Evolutionary conservation across 495 filamentous ascomycete species (phyloP).

Genomic region (Neurospora sp.): DNA sequence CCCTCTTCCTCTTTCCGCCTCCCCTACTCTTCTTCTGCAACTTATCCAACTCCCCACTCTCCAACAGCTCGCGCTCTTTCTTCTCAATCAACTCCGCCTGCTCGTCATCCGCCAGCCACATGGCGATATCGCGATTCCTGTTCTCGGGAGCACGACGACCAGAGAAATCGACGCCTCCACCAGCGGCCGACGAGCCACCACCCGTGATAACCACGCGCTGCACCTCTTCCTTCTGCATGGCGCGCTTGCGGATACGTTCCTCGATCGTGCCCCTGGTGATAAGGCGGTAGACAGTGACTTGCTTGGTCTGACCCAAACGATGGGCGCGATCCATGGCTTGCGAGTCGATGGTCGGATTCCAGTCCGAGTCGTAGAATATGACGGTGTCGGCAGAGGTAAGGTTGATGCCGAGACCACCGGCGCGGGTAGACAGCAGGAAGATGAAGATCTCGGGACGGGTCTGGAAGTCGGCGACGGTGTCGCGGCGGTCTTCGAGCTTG

Average conservation of each 20-base stretch:
- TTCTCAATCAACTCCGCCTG: constrained; percentile 84
- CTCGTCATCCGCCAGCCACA: constrained; percentile 95
- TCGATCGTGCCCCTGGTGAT: constrained; percentile 97
- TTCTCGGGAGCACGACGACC: constrained; percentile 74
- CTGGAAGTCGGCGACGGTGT: constrained; percentile 97
- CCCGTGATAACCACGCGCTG: constrained; percentile 97
- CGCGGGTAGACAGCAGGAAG: constrained; percentile 90
- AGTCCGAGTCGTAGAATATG: constrained; percentile 99
- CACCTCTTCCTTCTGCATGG: constrained; percentile 97
- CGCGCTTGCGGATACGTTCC: constrained; percentile 95
- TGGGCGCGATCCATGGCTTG: constrained; percentile 99
- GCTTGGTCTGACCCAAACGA: constrained; percentile 89
- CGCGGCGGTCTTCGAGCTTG: constrained; percentile 94
- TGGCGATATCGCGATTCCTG: constrained; percentile 87
- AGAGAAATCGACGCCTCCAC: constrained; percentile 76
- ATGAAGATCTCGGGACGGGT: constrained; percentile 86
- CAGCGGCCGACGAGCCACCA: constrained; percentile 51
- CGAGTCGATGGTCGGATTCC: constrained; percentile 97
- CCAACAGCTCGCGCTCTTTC: constrained; percentile 72
- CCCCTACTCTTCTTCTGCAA: constrained; percentile 48
- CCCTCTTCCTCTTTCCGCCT: constrained; percentile 19
- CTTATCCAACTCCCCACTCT: constrained; percentile 49
- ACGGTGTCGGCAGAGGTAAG: constrained; percentile 86
- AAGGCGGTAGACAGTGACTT: constrained; percentile 94
- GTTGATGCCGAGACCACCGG: constrained; percentile 96